phyloP scores from a whole-genome alignment of 441 rosid genomes.

The Melastoma candidum region DNA sequence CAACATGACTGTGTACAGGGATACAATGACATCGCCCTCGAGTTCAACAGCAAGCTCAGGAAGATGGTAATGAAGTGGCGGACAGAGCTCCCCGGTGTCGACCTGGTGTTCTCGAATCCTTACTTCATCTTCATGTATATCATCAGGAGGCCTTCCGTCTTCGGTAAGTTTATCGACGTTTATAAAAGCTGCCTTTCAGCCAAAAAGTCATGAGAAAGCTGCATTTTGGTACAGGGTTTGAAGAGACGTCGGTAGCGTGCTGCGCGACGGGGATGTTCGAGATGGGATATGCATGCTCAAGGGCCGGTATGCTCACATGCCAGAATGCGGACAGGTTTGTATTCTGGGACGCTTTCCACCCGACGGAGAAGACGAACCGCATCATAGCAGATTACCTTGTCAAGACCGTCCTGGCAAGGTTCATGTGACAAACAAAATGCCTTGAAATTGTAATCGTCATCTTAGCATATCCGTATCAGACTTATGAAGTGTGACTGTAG shows the following conservation, averaged over 20 bases:
- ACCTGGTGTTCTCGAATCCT: slow-evolving; percentile 34
- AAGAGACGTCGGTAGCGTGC: slow-evolving; percentile 33
- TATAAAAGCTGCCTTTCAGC: too few relatives aligned
- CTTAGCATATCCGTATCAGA: too few relatives aligned
- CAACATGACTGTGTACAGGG: slow-evolving; percentile 29
- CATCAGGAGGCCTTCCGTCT: slow-evolving; percentile 30
- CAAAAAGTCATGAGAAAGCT: too few relatives aligned
- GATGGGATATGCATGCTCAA: slow-evolving; percentile 51
- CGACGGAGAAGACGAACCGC: slow-evolving; percentile 45
- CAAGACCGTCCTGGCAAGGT: slow-evolving; percentile 25
- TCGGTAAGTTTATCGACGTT: slow-evolving; percentile 26
- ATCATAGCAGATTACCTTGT: slow-evolving; percentile 37
- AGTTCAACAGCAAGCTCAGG: slow-evolving; percentile 39
- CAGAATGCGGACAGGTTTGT: slow-evolving; percentile 41
- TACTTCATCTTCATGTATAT: slow-evolving; percentile 34
- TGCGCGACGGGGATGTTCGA: slow-evolving; percentile 58
- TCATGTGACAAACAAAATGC: slow-evolving; percentile 9
- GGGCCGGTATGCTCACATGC: slow-evolving; percentile 33
- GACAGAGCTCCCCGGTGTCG: slow-evolving; percentile 39
- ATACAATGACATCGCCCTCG: slow-evolving; percentile 38
- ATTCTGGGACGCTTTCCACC: slow-evolving; percentile 72
- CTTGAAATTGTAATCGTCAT: too few relatives aligned
- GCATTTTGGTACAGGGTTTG: slow-evolving; percentile 27
- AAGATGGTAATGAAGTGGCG: slow-evolving; percentile 20
- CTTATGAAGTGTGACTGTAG: too few relatives aligned